Evolutionary conservation across 1,284 basidiomycete species (phyloP).

Genomic region (Rhodotorula sp.): DNA sequence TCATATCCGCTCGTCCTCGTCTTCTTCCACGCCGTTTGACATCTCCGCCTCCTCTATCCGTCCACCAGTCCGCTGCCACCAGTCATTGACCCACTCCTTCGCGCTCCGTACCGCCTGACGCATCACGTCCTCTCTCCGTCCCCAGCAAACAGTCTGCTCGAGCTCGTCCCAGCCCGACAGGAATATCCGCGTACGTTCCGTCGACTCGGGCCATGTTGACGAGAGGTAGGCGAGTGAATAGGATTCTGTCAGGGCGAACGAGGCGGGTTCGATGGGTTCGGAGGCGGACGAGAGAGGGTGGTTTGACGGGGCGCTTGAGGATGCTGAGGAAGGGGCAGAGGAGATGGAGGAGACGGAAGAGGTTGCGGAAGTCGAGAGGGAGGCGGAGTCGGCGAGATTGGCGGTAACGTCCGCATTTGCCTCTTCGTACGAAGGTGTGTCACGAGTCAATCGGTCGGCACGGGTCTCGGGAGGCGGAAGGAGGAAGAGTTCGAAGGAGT

Average conservation of each 20-base stretch:
- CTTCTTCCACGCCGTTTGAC: neutral
- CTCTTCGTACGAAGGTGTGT: neutral
- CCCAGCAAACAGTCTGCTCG: conserved; percentile 24
- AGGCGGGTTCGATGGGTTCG: neutral
- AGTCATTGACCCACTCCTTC: conserved; percentile 3
- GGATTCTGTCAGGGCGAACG: neutral
- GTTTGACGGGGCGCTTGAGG: neutral
- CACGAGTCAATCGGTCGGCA: too few relatives aligned
- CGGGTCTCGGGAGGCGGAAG: conserved; percentile 6
- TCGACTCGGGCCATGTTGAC: conserved; percentile 29
- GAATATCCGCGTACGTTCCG: conserved; percentile 24
- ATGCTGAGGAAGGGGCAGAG: neutral
- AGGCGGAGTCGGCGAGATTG: too few relatives aligned
- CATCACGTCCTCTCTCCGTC: conserved; percentile 32
- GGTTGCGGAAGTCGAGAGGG: neutral
- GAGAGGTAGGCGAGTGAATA: conserved; percentile 4
- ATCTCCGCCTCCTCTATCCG: neutral
- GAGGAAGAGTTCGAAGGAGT: conserved; percentile 36
- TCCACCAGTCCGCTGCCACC: neutral
- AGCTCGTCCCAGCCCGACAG: conserved; percentile 23
- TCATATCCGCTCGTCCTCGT: neutral
- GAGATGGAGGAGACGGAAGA: neutral
- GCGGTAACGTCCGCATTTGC: too few relatives aligned
- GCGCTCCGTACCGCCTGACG: conserved; percentile 9
- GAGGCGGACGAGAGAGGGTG: conserved; percentile 1